Evolutionary conservation across 1,284 basidiomycete genomes (phyloP).

Genomic region (Rhodotorula sp.): DNA sequence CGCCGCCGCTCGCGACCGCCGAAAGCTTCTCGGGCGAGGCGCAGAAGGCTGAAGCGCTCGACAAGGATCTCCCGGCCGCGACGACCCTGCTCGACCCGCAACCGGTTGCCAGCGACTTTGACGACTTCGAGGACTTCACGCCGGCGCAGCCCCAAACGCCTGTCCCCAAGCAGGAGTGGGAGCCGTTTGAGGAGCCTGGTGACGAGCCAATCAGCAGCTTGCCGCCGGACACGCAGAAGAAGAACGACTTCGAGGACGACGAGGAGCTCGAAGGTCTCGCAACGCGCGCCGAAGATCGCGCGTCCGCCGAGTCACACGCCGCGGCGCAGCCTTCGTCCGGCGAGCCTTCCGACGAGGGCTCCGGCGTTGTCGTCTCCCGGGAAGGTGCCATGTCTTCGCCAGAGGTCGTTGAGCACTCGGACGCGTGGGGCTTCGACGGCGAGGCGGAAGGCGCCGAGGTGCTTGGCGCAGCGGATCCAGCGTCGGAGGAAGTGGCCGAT

Average conservation of each 20-base stretch:
- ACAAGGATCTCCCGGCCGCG: constrained; percentile 1
- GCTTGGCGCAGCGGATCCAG: not conserved
- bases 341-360: not conserved
- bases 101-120: constrained; percentile 9
- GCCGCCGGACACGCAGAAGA: not conserved
- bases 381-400: constrained; percentile 23
- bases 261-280: not conserved
- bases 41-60: constrained; percentile 2
- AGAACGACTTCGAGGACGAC: constrained; percentile 4
- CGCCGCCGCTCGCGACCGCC: not conserved
- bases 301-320: not conserved
- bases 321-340: not conserved
- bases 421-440: constrained; percentile 21
- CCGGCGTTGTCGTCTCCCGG: not conserved
- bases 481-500: not conserved
- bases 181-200: constrained; percentile 16
- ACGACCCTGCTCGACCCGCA: not conserved
- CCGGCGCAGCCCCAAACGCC: not conserved
- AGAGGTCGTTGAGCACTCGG: constrained; percentile 23
- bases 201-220: not conserved
- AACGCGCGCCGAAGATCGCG: not conserved
- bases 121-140: constrained; percentile 4
- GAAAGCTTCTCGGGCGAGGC: constrained; percentile 11
- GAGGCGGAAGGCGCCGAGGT: constrained; percentile 25
- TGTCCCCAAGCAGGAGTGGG: not conserved